Conservation (phyloP, 1,284 basidiomycete genomes). For the Pisolithus thermaeus region DNA sequence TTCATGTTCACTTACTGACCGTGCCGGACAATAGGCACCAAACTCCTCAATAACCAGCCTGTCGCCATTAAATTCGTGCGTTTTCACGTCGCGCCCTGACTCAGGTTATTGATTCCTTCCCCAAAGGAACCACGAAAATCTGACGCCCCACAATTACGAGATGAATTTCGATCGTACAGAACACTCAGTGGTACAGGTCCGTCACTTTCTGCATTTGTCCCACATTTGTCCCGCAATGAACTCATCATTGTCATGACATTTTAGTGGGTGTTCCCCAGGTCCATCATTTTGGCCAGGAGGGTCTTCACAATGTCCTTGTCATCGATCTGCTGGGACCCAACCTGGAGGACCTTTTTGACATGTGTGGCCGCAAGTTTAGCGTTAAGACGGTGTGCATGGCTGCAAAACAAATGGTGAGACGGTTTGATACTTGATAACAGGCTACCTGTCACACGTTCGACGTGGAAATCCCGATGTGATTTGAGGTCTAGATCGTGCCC, state of each 20-base stretch:
- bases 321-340: slow-evolving; percentile 97
- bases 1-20: too few species aligned
- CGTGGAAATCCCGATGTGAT: slow-evolving; percentile 2
- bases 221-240: neutral
- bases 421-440: neutral
- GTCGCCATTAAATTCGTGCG: slow-evolving; percentile 98
- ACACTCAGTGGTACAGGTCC: slow-evolving; percentile 88
- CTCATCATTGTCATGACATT: slow-evolving; percentile 4
- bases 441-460: neutral
- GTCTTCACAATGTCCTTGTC: slow-evolving; percentile 94
- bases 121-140: slow-evolving; percentile 93
- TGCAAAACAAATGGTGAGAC: slow-evolving; percentile 92
- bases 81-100: slow-evolving; percentile 18
- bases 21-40: slow-evolving; percentile 55
- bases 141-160: slow-evolving; percentile 94
- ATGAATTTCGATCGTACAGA: slow-evolving; percentile 97
- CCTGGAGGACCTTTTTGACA: slow-evolving; percentile 95
- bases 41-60: slow-evolving; percentile 83
- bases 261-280: slow-evolving; percentile 93
- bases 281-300: slow-evolving; percentile 98
- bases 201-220: slow-evolving; percentile 30
- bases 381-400: slow-evolving; percentile 99
- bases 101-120: slow-evolving; percentile 13
- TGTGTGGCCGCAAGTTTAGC: slow-evolving; percentile 96
- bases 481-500: neutral